Conservation (phyloP, 768 basidiomycete species). For the Tylopilus subfusipes region DNA sequence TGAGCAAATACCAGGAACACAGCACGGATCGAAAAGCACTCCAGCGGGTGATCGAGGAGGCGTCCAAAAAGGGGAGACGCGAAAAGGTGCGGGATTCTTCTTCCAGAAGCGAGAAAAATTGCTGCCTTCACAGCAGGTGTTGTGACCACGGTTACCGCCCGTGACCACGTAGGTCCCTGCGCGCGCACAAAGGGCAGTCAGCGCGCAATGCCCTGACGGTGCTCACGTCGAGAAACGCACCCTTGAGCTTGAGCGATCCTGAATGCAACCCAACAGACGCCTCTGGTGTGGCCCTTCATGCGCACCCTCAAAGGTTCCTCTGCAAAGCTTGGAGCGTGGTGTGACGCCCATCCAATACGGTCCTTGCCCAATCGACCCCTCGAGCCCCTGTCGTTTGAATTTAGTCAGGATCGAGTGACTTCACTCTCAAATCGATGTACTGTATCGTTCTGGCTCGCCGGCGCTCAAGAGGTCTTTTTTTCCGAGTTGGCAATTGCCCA, state of each 20-base stretch:
- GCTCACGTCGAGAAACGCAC: background rate
- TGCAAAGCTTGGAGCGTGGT: background rate
- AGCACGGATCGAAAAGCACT: too few relatives aligned
- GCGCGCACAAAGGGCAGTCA: background rate
- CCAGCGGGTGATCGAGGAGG: too few relatives aligned
- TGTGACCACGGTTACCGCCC: slow-evolving; percentile 58
- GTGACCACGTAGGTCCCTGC: slow-evolving; percentile 51
- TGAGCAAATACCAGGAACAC: too few relatives aligned
- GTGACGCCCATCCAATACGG: slow-evolving; percentile 1
- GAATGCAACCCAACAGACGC: background rate
- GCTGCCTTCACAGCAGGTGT: too few relatives aligned
- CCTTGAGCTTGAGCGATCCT: slow-evolving; percentile 22
- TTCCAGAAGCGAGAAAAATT: too few relatives aligned
- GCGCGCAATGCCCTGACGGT: background rate
- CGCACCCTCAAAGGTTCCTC: slow-evolving; percentile 11
- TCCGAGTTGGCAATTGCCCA: slow-evolving; percentile 5
- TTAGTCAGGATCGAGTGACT: slow-evolving; percentile 16
- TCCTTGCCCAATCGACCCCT: slow-evolving; percentile 4
- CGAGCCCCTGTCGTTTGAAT: background rate
- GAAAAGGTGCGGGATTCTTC: too few relatives aligned
- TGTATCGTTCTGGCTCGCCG: background rate
- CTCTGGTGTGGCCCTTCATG: slow-evolving; percentile 9
- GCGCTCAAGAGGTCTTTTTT: background rate
- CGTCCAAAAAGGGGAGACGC: too few relatives aligned
- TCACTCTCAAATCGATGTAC: slow-evolving; percentile 1